A percentile compares a stretch with the other conserved stretches of the same genome.
These are phyloP conservation scores for Talinum fruticosum DNA, from an alignment of 148 eudicot genomes.

Conservation along the genomic window DNA sequence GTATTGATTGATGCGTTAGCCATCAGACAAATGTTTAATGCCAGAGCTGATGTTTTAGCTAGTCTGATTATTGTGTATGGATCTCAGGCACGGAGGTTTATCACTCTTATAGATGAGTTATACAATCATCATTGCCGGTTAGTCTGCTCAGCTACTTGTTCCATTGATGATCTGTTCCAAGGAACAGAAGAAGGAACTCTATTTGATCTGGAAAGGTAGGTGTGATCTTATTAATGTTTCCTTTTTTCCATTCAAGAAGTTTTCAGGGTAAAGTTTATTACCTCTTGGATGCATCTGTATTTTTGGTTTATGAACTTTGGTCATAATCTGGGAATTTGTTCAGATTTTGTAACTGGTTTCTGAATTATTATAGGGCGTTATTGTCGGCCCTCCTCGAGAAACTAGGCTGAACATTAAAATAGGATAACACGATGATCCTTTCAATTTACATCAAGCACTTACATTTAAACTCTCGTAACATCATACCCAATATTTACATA, in stretches of 20 bases:
- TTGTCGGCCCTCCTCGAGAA: too few relatives aligned
- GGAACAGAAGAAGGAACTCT: constrained; percentile 95
- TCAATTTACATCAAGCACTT: too few relatives aligned
- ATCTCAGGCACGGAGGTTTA: constrained; percentile 92
- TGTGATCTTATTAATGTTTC: constrained; percentile 19
- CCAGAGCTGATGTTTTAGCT: constrained; percentile 1
- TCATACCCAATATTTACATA: too few relatives aligned
- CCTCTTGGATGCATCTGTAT: neutral
- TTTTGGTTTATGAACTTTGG: neutral
- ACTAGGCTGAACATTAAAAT: too few relatives aligned
- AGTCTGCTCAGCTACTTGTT: constrained; percentile 70
- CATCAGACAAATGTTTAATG: neutral
- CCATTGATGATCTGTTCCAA: constrained; percentile 88
- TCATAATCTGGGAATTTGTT: too few relatives aligned
- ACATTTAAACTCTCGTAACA: too few relatives aligned
- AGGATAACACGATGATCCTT: too few relatives aligned
- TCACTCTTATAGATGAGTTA: constrained; percentile 85
- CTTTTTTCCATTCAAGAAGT: neutral
- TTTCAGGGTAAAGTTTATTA: neutral
- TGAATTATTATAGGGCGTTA: too few relatives aligned
- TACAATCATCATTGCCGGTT: constrained; percentile 91
- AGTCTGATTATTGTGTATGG: constrained; percentile 5
- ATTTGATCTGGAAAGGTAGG: constrained; percentile 89
- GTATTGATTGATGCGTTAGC: neutral
- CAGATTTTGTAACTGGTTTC: neutral